phyloP scores from a whole-genome alignment of 2,329 filamentous ascomycete genomes.

The Penicillium nordicum region DNA sequence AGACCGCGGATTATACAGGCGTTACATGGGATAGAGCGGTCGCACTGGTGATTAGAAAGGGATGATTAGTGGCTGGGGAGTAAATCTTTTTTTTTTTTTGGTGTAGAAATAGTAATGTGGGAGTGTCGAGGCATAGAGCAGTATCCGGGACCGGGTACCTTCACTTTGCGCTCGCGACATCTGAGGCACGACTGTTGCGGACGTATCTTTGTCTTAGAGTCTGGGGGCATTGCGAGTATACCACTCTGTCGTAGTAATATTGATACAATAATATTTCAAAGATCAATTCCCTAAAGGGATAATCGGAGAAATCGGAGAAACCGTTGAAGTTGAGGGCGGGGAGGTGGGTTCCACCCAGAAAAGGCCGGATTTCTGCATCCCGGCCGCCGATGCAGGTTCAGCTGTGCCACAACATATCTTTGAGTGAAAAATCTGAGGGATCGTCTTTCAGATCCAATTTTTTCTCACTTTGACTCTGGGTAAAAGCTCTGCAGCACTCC shows the following conservation, averaged over 20 bases:
- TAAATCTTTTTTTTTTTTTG: too few relatives aligned
- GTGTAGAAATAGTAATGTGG: neutral
- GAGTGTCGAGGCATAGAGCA: neutral
- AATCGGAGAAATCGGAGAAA: neutral
- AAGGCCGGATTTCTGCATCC: neutral
- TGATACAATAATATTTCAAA: neutral
- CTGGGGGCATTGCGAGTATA: conserved; percentile 2
- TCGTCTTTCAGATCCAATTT: neutral
- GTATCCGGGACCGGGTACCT: conserved; percentile 12
- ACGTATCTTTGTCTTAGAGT: conserved; percentile 22
- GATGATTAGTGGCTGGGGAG: neutral
- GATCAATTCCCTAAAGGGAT: neutral
- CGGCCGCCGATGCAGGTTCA: neutral
- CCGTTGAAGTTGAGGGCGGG: neutral
- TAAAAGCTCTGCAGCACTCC: neutral
- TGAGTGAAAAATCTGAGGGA: neutral
- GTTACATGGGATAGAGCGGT: conserved; percentile 28
- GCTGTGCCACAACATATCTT: neutral
- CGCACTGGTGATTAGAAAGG: conserved; percentile 19
- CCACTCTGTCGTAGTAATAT: neutral
- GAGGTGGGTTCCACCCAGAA: neutral
- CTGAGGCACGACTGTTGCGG: conserved; percentile 30
- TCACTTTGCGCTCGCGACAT: conserved; percentile 31
- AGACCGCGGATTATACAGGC: conserved; percentile 27
- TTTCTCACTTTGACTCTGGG: neutral